phyloP scores from a whole-genome alignment of 2,329 filamentous ascomycete genomes.

The Lachnellula suecica region DNA sequence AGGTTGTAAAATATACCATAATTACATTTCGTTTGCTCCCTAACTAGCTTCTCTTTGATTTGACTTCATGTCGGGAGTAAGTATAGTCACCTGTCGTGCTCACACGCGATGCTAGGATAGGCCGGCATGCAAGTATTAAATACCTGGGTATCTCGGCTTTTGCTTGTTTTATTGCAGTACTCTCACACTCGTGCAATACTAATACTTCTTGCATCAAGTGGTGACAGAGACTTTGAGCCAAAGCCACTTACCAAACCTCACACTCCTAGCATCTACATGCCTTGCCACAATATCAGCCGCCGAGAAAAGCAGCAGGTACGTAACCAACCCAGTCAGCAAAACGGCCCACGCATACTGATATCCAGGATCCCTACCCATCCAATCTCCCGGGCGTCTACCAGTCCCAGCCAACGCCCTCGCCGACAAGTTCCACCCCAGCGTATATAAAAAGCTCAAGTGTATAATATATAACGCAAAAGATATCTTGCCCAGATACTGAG shows the following conservation, averaged over 20 bases:
- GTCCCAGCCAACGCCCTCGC: conserved; percentile 5
- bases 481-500: conserved; percentile 59
- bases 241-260: conserved; percentile 46
- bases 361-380: conserved; percentile 7
- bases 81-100: too few species aligned
- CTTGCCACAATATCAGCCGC: conserved; percentile 57
- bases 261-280: conserved; percentile 47
- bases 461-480: conserved; percentile 41
- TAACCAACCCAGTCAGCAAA: conserved; percentile 30
- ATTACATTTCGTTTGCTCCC: not conserved
- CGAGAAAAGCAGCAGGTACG: conserved; percentile 45
- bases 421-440: conserved; percentile 9
- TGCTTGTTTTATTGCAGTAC: too few species aligned
- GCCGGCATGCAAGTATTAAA: too few species aligned
- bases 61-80: too few species aligned
- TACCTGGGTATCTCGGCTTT: too few species aligned
- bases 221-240: not conserved
- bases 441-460: conserved; percentile 13
- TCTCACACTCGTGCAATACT: too few species aligned
- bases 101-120: too few species aligned
- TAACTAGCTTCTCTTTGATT: too few species aligned
- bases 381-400: conserved; percentile 4
- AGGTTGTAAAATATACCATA: not conserved
- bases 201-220: not conserved
- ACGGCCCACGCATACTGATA: conserved; percentile 9